Percentiles rank a stretch among this genome's conserved stretches.
phyloP scores from a whole-genome alignment of 2,329 filamentous ascomycete genomes.

The Trichoderma koningiopsis region DNA sequence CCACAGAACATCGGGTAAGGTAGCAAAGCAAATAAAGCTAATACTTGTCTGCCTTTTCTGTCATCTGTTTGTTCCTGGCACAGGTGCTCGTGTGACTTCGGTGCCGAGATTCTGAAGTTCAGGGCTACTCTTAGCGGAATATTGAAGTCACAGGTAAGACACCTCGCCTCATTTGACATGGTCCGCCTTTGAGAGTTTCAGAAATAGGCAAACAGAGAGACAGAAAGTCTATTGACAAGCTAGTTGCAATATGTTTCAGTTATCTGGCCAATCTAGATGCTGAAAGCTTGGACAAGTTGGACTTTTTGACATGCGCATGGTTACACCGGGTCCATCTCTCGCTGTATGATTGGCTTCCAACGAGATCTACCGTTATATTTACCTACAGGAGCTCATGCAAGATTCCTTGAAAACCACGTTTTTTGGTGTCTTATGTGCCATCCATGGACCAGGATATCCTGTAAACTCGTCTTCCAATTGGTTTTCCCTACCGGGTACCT shows the following conservation, averaged over 20 bases:
- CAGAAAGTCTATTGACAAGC: background rate
- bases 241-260: background rate
- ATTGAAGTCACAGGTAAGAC: background rate
- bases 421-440: conserved; percentile 6
- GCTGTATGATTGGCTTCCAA: background rate
- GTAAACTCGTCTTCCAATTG: background rate
- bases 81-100: background rate
- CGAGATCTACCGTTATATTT: background rate
- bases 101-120: background rate
- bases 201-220: background rate
- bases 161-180: background rate
- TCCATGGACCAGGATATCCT: background rate
- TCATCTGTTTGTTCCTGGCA: background rate
- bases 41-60: background rate
- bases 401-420: background rate
- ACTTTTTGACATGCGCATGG: background rate
- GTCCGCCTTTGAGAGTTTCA: background rate
- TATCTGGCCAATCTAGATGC: background rate
- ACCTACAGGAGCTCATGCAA: conserved; percentile 10
- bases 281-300: background rate
- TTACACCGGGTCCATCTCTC: background rate
- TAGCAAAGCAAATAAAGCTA: background rate
- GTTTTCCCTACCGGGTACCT: background rate
- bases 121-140: background rate
- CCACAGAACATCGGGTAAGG: background rate